Conservation (phyloP, 2,329 filamentous ascomycete genomes). For the Cladophialophora exuberans region DNA sequence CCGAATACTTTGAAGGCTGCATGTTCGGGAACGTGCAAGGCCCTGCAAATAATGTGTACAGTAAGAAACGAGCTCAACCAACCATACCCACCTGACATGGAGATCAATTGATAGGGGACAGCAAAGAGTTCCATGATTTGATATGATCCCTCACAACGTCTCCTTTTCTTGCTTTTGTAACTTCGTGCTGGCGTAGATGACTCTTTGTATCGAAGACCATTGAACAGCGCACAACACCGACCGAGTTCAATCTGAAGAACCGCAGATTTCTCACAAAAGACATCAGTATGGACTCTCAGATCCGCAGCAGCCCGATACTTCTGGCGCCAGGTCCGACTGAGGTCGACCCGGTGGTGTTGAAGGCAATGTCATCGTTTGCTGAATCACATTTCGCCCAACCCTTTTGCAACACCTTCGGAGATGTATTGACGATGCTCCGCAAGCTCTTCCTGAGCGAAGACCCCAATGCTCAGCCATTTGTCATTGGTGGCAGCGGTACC, state of each 20-base stretch:
- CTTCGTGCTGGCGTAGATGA: too few relatives aligned
- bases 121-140: too few relatives aligned
- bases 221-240: too few relatives aligned
- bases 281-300: conserved; percentile 5
- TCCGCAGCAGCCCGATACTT: conserved; percentile 59
- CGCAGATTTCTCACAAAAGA: not conserved
- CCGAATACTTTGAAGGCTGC: not conserved
- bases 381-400: conserved; percentile 89
- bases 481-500: conserved; percentile 91
- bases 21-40: not conserved
- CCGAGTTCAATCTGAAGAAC: not conserved
- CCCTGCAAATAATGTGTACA: too few relatives aligned
- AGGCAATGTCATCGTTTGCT: conserved; percentile 27
- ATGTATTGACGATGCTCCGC: conserved; percentile 82
- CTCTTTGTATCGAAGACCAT: too few relatives aligned
- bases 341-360: conserved; percentile 18
- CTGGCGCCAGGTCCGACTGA: conserved; percentile 81
- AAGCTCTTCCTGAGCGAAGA: conserved; percentile 91
- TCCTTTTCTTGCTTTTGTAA: too few relatives aligned
- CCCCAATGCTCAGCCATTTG: conserved; percentile 80
- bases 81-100: too few relatives aligned
- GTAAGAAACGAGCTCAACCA: too few relatives aligned
- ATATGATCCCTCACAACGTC: too few relatives aligned
- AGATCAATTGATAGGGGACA: too few relatives aligned
- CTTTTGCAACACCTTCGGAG: conserved; percentile 88